Evolutionary conservation across 805 yeast genomes (phyloP).

Genomic region (Saccharomycopsis vini): DNA sequence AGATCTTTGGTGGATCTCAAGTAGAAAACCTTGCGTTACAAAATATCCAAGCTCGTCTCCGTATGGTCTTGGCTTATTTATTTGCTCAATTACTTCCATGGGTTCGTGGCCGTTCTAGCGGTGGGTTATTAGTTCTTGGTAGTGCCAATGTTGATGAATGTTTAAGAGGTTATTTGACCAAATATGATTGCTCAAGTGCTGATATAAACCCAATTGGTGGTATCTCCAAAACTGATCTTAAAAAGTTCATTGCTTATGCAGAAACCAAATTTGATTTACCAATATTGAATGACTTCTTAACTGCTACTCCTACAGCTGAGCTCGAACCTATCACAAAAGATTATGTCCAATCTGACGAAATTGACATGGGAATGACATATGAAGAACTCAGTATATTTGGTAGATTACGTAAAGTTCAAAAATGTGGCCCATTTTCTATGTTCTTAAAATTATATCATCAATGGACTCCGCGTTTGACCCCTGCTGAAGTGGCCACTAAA

Average conservation of each 20-base stretch:
- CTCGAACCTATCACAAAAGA: slow-evolving; percentile 89
- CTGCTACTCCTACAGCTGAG: slow-evolving; percentile 97
- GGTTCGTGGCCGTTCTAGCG: slow-evolving; percentile 63
- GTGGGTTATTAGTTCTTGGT: slow-evolving; percentile 84
- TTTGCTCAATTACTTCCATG: slow-evolving; percentile 95
- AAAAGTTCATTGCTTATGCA: slow-evolving; percentile 78
- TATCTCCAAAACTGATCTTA: slow-evolving; percentile 88
- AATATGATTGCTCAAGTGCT: slow-evolving; percentile 95
- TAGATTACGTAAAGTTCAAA: slow-evolving; percentile 77
- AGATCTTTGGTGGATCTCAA: slow-evolving; percentile 87
- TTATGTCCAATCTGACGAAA: slow-evolving; percentile 93
- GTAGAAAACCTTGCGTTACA: slow-evolving; percentile 91
- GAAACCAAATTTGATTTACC: slow-evolving; percentile 62
- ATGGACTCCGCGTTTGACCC: slow-evolving; percentile 82
- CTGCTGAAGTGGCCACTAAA: slow-evolving; percentile 81
- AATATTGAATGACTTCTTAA: slow-evolving; percentile 64
- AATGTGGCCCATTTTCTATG: slow-evolving; percentile 96
- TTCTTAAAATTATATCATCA: slow-evolving; percentile 81
- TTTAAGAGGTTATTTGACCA: slow-evolving; percentile 88
- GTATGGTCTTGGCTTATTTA: slow-evolving; percentile 90
- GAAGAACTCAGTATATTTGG: slow-evolving; percentile 92
- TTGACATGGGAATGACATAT: slow-evolving; percentile 97
- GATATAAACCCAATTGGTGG: slow-evolving; percentile 99
- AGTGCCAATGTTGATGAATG: slow-evolving; percentile 98
- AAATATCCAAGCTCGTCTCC: slow-evolving; percentile 89